Base-by-base conservation (phyloP, 257 asterid species). In the Fraxinus quadrangulata region DNA sequence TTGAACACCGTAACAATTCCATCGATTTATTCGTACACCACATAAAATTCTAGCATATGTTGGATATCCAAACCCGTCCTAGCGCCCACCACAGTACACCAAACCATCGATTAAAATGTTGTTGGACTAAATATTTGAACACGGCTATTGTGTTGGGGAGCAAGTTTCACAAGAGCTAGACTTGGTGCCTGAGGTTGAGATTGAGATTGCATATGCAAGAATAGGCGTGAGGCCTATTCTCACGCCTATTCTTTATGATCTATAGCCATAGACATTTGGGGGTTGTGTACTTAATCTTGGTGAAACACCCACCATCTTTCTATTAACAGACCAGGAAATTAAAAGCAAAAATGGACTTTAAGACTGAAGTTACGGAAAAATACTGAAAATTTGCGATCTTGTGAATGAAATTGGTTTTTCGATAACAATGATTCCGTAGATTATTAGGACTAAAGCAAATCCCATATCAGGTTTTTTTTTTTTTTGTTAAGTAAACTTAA, bases 291-390 rank as follows among this genome's bases (percentile, higher is more conserved):
- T 84, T 81, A 70, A 78, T 81, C 80, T 75, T 90, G 91, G 93
- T 88, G 28, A 88, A 88, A 87, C 97, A 92, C 36, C 88, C 93
- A 21, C 97, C 91, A 87, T 87, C 73, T 81, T 21, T 40, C 23
- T 34, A 23, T 31, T 6, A 14, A 26, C 31, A 37, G 10, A 23
- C 1, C 36, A 36, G 30, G 67, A 77, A 76, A 83, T 30, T 21
- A 73, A 28, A 17, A 73, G 24, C 81, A 71, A 67, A 31, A 67
- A 36, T 71, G 47, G 2, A 70, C 73, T 74, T 79, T 37, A 74
- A 65, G 74, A 70, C 39, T 30, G 76, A 79, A n/a, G 30, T 73
- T 4, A 1, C 0, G 10, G 28, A 12, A 39, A 56, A n/a, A 70
- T 33, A 42, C 11, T 63, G 19, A 4, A 49, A 65, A 28, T 3